Base-by-base conservation (phyloP, 345 rosid genomes). In the Noccaea bulbosa region DNA sequence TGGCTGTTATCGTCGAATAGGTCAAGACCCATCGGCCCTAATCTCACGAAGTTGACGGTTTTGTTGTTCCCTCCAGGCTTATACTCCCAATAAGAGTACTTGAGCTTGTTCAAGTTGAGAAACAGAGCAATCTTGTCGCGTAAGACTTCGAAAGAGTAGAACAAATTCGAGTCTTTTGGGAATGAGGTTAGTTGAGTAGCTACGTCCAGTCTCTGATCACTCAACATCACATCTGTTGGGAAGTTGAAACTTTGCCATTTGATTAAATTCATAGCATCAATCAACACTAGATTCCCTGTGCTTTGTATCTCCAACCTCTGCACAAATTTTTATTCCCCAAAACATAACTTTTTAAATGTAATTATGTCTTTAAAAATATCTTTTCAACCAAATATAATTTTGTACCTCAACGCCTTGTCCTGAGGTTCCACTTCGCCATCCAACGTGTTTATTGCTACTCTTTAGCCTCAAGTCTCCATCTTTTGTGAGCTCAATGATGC, bases 161-260 rank as follows among this genome's bases (percentile, higher is more conserved):
- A 87, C 34, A 78, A 47, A 8, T 71, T 78, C 6, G 88, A 81
- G 75, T 86, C 86, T 14, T 49, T 56, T 5, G 93, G 92, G 47
- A 88, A 93, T n/a, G 98, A 88, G 70, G 88, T 85, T 74, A 93
- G 78, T 69, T 85, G 82, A 20, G 96, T 93, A 15, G 98, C 97
- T 4, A 88, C 87, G 74, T 85, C 86, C 24, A 93, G 75, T 59
- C 87, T 85, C 70, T 93, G 98, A 22, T 97, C 96, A 86, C 77
- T 72, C 11, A 90, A 81, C 81, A 93, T 88, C 45, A 87, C 85
- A 61, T 93, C 91, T 0, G 94, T 90, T 11, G 98, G 98, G 64
- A 93, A 93, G 63, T 93, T 90, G 82, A 90, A 93, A 70, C 92
- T 93, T 82, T 93, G 98, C 98, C 98, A 93, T 70, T 88, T 93